Base-by-base conservation (phyloP, 495 filamentous ascomycete species). In the Penicillium turbatum region DNA sequence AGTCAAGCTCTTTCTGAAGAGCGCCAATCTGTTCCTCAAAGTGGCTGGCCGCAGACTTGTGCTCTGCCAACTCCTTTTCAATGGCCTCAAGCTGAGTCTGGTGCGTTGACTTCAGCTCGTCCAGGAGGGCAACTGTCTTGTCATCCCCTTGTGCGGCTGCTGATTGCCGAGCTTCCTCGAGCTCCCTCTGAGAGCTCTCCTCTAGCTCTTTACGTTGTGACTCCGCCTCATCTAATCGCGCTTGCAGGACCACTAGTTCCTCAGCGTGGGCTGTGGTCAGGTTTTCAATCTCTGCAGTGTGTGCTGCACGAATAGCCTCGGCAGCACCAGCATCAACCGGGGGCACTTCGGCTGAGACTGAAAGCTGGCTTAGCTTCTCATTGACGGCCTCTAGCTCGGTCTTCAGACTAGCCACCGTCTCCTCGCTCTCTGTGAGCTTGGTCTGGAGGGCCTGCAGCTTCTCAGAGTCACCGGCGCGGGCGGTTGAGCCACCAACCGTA, bases 351-450 rank as follows among this genome's bases (percentile, higher is more conserved):
- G 62, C 67, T 3, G 65, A 63, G 8, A 66, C 21, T 11, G 71
- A 65, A 21, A 72, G 60, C 32, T 72, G 65, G 26, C 63, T 57
- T 46, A 76, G 46, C 50, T 72, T 76, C 43, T 73, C 66, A 16
- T 73, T 75, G 7, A 72, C 64, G 0, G 64, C 31, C 5, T 77
- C 70, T 30, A 78, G 51, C 42, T 78, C 72, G 2, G 66, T 39
- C 55, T 71, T 69, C 16, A 78, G 63, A 44, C 47, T 72, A 27
- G 63, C 55, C 16, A 76, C 64, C 3, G 66, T 75, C 34, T 67
- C 65, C 36, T 78, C 72, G 30, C 72, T 78, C 41, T 76, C 73
- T 3, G 69, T 57, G 15, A 78, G 67, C 61, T 78, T 69, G 19
- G 46, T 57, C 48, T 75, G 70, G 19, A 78, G 68, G 21, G 69